Evolutionary conservation across 768 basidiomycete genomes (phyloP).

Genomic region (Trametes maxima): DNA sequence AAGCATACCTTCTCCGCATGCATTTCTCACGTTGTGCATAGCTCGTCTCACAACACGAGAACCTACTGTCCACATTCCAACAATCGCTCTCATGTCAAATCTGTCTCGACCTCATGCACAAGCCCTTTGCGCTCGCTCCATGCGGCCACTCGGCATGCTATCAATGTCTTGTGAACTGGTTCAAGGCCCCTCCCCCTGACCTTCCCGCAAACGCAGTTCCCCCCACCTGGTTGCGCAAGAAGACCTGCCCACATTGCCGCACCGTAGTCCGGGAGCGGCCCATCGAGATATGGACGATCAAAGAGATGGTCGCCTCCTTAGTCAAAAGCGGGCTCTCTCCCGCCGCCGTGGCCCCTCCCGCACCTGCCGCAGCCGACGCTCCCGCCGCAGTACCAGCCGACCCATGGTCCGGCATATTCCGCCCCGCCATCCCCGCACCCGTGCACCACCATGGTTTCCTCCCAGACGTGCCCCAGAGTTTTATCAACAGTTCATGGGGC

Average conservation of each 20-base stretch:
- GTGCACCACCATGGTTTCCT: constrained; percentile 14
- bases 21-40: background rate
- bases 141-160: constrained; percentile 79
- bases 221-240: constrained; percentile 39
- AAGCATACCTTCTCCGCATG: background rate
- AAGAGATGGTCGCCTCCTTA: constrained; percentile 47
- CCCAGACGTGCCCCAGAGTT: constrained; percentile 27
- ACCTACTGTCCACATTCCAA: constrained; percentile 54
- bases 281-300: constrained; percentile 50
- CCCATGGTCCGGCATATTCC: constrained; percentile 72
- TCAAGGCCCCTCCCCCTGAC: constrained; percentile 45
- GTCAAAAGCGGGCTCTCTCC: constrained; percentile 55
- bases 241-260: constrained; percentile 49
- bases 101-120: constrained; percentile 73
- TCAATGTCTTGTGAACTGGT: constrained; percentile 75
- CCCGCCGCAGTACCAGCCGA: constrained; percentile 39
- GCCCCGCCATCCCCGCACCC: constrained; percentile 19
- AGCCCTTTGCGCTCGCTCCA: constrained; percentile 72
- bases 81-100: constrained; percentile 77
- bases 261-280: constrained; percentile 47
- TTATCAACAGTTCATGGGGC: constrained; percentile 52
- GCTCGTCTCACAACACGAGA: constrained; percentile 51
- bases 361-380: constrained; percentile 30
- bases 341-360: constrained; percentile 12
- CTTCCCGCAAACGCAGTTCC: constrained; percentile 19